Conservation (phyloP, 83 land plant species). For the Picea abies region DNA sequence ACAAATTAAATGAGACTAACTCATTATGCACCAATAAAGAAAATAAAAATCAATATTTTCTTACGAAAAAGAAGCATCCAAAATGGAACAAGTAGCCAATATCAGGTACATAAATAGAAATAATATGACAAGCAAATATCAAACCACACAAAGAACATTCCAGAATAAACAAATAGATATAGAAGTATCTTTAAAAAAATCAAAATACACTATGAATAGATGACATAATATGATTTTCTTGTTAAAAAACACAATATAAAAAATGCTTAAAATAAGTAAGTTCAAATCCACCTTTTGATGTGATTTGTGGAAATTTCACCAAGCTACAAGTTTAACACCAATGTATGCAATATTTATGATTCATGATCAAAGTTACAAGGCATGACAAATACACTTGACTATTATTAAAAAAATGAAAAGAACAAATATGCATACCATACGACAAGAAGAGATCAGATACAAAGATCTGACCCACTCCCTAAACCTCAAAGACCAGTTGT, state of each 20-base stretch:
- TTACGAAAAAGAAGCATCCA: too few species aligned
- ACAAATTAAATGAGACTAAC: too few species aligned
- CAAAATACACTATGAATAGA: neutral
- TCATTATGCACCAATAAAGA: too few species aligned
- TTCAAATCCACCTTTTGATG: neutral
- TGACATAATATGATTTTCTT: neutral
- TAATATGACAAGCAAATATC: neutral
- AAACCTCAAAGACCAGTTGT: slow-evolving; percentile 87
- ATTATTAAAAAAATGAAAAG: neutral
- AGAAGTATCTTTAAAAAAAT: too few species aligned
- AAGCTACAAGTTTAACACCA: too few species aligned
- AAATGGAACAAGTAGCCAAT: too few species aligned
- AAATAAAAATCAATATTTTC: too few species aligned
- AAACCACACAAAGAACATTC: neutral
- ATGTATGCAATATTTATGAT: neutral
- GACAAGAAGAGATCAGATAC: slow-evolving; percentile 87
- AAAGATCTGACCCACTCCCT: slow-evolving; percentile 61
- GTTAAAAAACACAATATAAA: neutral
- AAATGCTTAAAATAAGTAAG: neutral
- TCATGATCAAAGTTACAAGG: neutral
- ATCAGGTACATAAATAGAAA: too few species aligned
- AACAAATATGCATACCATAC: slow-evolving; percentile 53
- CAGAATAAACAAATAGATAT: neutral
- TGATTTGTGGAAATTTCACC: neutral
- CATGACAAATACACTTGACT: neutral